phyloP scores from a whole-genome alignment of 345 rosid genomes.

The Pistacia vera region DNA sequence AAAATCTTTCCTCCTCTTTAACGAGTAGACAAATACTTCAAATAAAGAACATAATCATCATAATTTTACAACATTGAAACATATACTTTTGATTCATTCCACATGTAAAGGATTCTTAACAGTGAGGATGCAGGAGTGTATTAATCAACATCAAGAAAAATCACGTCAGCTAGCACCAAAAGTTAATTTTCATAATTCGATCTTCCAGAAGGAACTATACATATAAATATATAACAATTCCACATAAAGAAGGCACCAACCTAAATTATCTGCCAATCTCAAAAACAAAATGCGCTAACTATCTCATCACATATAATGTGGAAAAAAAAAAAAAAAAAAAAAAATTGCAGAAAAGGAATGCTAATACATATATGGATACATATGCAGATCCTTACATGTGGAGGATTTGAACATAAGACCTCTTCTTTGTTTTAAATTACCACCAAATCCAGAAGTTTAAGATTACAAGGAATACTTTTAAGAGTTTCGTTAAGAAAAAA shows the following conservation, averaged over 20 bases:
- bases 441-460: background rate
- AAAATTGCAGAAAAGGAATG: too few species aligned
- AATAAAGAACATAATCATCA: slow-evolving; percentile 3
- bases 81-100: background rate
- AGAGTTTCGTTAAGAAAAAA: background rate
- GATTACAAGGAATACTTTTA: background rate
- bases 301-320: background rate
- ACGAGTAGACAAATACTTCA: background rate
- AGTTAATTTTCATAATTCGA: background rate
- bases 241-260: background rate
- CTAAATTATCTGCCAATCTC: background rate
- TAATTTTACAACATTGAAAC: background rate
- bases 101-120: background rate
- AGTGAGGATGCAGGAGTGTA: background rate
- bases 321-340: background rate
- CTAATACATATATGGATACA: background rate
- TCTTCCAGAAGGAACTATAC: background rate
- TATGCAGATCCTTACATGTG: background rate
- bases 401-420: background rate
- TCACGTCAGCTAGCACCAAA: background rate
- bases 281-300: background rate
- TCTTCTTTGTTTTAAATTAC: background rate
- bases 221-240: background rate
- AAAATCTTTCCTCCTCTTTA: background rate
- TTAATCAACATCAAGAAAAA: background rate